Conservation (phyloP, 352 stramenopile genomes). For the Phytophthora pinifolia region DNA sequence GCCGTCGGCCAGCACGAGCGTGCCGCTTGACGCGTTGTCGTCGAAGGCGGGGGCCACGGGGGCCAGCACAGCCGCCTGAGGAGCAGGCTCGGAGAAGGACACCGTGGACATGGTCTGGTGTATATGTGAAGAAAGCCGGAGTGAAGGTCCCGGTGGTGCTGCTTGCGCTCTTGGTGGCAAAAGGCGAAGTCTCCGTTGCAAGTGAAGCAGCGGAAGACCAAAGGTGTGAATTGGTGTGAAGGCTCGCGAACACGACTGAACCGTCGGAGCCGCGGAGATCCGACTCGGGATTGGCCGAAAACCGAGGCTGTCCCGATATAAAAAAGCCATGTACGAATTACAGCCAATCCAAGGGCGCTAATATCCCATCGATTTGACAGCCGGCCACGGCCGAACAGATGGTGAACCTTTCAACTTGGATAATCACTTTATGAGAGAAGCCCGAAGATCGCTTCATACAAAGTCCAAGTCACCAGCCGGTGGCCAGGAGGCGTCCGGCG, state of each 20-base stretch:
- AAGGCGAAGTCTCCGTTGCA: conserved; percentile 43
- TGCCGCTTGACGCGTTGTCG: conserved; percentile 49
- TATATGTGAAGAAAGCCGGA: conserved; percentile 16
- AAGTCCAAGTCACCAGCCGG: conserved; percentile 22
- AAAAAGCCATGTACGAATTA: too few species aligned
- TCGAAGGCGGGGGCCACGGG: conserved; percentile 48
- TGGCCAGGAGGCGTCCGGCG: conserved; percentile 23
- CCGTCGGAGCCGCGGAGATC: not conserved
- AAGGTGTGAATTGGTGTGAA: too few species aligned
- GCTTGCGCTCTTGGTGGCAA: conserved; percentile 41
- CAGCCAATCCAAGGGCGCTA: too few species aligned
- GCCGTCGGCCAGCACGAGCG: conserved; percentile 86
- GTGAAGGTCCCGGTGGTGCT: conserved; percentile 18
- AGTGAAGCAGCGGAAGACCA: not conserved
- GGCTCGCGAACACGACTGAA: conserved; percentile 22
- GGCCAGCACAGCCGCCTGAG: conserved; percentile 29
- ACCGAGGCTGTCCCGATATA: too few species aligned
- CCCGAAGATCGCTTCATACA: conserved; percentile 19
- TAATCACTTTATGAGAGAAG: conserved; percentile 8
- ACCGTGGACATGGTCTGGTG: conserved; percentile 31
- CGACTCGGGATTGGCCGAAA: conserved; percentile 2
- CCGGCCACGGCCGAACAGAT: too few species aligned
- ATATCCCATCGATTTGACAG: too few species aligned
- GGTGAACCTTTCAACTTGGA: not conserved
- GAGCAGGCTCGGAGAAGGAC: conserved; percentile 32